Conservation (phyloP, 805 yeast species). For the Kuraishia molischiana region DNA sequence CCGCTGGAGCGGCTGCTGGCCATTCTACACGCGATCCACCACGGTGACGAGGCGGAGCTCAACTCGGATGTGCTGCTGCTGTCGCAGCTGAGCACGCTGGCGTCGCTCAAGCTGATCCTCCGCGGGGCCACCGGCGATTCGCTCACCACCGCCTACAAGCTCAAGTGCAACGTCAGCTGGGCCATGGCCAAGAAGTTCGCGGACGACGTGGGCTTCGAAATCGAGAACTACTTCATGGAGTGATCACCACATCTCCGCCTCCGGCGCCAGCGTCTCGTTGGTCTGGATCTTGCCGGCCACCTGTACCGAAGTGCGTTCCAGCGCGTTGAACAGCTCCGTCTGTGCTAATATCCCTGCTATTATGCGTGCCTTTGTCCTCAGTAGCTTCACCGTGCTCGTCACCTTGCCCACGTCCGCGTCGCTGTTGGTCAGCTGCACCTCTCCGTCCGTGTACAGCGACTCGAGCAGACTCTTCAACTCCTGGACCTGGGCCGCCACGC, state of each 20-base stretch:
- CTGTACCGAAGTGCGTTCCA: not conserved
- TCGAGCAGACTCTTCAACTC: constrained; percentile 12
- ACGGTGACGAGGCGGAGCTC: constrained; percentile 23
- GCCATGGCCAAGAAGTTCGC: constrained; percentile 51
- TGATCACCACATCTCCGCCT: constrained; percentile 19
- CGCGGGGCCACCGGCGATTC: constrained; percentile 22
- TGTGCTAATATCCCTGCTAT: constrained; percentile 14
- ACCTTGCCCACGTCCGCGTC: constrained; percentile 16
- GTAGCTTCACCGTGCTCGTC: constrained; percentile 15
- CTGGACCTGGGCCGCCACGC: constrained; percentile 8
- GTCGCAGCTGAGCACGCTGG: constrained; percentile 26
- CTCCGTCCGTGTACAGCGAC: constrained; percentile 10
- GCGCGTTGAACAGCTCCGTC: constrained; percentile 9
- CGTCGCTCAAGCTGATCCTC: constrained; percentile 19
- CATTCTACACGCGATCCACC: constrained; percentile 62
- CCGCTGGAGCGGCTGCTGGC: constrained; percentile 75
- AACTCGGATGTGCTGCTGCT: constrained; percentile 25
- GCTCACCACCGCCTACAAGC: constrained; percentile 59
- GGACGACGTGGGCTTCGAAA: constrained; percentile 52
- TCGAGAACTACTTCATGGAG: constrained; percentile 49
- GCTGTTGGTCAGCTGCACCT: constrained; percentile 13
- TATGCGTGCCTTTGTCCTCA: constrained; percentile 17
- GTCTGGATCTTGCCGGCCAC: not conserved
- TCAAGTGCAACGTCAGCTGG: constrained; percentile 76
- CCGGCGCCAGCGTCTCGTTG: constrained; percentile 10